Conservation (phyloP, 176 grass and related monocot species). For the Pharus latifolius region DNA sequence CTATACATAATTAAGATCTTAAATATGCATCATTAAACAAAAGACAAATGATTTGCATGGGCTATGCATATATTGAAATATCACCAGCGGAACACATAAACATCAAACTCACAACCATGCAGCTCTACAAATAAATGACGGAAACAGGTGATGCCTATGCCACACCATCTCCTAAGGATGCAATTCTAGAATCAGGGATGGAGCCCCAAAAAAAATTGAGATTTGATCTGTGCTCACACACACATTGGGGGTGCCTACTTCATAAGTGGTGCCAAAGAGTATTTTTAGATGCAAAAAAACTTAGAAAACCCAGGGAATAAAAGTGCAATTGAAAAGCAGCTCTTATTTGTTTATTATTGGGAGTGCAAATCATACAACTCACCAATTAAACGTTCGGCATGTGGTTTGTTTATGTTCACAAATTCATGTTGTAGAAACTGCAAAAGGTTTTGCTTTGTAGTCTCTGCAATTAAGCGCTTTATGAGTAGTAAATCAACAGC, state of each 20-base stretch:
- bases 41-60: too few relatives aligned
- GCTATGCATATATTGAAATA: background rate
- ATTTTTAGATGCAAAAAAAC: too few relatives aligned
- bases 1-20: background rate
- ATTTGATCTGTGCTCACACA: too few relatives aligned
- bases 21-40: too few relatives aligned
- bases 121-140: background rate
- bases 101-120: constrained; percentile 2
- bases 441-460: constrained; percentile 83
- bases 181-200: too few relatives aligned
- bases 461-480: constrained; percentile 83
- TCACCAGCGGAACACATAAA: background rate
- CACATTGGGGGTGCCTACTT: too few relatives aligned
- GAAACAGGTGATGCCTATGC: background rate
- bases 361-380: constrained; percentile 16
- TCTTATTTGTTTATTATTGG: too few relatives aligned
- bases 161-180: background rate
- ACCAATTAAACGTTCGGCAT: constrained; percentile 95
- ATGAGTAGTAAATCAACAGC: constrained; percentile 93
- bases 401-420: constrained; percentile 86
- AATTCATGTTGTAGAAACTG: constrained; percentile 98
- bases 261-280: too few relatives aligned
- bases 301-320: too few relatives aligned
- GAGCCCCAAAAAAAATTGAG: too few relatives aligned
- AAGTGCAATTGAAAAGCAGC: too few relatives aligned